Evolutionary conservation across 805 yeast genomes (phyloP).

Genomic region (Candida gorgasii): DNA sequence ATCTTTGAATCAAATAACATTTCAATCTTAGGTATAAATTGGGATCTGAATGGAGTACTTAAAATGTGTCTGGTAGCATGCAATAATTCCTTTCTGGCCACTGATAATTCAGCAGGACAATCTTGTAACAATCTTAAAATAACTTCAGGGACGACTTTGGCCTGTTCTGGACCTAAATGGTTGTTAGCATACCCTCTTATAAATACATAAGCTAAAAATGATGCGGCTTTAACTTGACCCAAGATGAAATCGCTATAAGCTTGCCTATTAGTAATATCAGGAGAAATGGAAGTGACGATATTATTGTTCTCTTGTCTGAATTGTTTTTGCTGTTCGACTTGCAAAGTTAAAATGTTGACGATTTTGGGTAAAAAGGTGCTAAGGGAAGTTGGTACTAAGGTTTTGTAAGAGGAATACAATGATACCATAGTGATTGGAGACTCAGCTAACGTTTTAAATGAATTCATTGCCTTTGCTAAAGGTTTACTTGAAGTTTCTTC

Average conservation of each 20-base stretch:
- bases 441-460: conserved; percentile 91
- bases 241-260: conserved; percentile 86
- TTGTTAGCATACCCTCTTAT: conserved; percentile 79
- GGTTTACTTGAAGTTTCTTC: conserved; percentile 49
- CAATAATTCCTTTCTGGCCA: conserved; percentile 87
- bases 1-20: conserved; percentile 83
- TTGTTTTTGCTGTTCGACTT: conserved; percentile 72
- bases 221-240: conserved; percentile 95
- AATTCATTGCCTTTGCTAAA: conserved; percentile 66
- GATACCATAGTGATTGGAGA: conserved; percentile 97
- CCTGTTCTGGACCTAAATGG: conserved; percentile 43
- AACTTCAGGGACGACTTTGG: conserved; percentile 76
- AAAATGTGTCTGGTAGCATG: conserved; percentile 96
- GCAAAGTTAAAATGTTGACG: conserved; percentile 67
- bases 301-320: conserved; percentile 44
- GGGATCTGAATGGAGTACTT: conserved; percentile 79
- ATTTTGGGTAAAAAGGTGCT: conserved; percentile 81
- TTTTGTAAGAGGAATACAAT: conserved; percentile 82
- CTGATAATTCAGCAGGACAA: conserved; percentile 90
- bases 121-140: conserved; percentile 86
- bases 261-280: conserved; percentile 70
- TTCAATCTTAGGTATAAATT: conserved; percentile 85
- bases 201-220: conserved; percentile 88
- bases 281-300: conserved; percentile 69
- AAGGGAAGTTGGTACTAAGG: conserved; percentile 66